phyloP scores from a whole-genome alignment of 257 asterid genomes.

The Ilex asprella region DNA sequence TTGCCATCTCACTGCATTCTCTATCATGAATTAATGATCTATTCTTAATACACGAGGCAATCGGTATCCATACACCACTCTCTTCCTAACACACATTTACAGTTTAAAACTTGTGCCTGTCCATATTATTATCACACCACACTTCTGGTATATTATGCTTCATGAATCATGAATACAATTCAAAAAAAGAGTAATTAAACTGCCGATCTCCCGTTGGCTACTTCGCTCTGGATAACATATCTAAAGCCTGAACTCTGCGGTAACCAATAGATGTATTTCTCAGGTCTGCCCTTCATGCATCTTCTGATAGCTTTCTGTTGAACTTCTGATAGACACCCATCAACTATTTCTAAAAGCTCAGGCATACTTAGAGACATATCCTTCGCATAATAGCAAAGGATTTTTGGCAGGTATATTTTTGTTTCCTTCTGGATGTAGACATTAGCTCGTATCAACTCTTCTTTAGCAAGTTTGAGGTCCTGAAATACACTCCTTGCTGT shows the following conservation, averaged over 20 bases:
- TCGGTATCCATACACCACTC: no score
- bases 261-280: conserved; percentile 60
- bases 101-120: no score
- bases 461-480: conserved; percentile 64
- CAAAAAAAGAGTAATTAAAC: conserved; percentile 8
- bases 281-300: conserved; percentile 38
- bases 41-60: no score
- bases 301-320: conserved; percentile 30
- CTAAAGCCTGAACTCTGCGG: conserved; percentile 63
- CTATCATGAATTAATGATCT: no score
- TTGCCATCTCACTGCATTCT: no score
- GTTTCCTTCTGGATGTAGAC: conserved; percentile 52
- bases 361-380: conserved; percentile 63
- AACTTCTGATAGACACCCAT: conserved; percentile 39
- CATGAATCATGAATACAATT: no score
- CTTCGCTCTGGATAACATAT: conserved; percentile 25
- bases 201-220: conserved; percentile 24
- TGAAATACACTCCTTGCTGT: conserved; percentile 50
- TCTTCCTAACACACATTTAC: no score
- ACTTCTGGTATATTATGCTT: no score
- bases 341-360: conserved; percentile 45
- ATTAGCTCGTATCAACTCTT: conserved; percentile 21
- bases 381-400: conserved; percentile 51
- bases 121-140: no score
- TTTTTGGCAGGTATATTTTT: conserved; percentile 63